phyloP scores from a whole-genome alignment of 2,329 filamentous ascomycete species.

The Phialemonium atrogriseum region DNA sequence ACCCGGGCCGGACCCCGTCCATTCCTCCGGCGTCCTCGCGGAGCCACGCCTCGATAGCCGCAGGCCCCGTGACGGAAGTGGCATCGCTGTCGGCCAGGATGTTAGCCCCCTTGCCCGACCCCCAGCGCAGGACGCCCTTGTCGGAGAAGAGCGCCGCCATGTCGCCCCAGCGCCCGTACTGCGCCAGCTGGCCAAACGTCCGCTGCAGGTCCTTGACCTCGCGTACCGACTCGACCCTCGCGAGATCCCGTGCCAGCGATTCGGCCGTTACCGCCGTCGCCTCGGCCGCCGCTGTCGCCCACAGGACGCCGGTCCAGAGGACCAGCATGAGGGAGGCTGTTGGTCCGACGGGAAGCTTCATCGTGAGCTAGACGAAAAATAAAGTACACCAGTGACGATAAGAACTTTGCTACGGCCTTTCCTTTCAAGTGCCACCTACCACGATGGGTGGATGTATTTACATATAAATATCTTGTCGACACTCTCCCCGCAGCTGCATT shows the following conservation, averaged over 20 bases:
- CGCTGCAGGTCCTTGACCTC: constrained; percentile 12
- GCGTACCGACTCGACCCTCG: constrained; percentile 10
- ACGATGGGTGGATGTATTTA: too few relatives aligned
- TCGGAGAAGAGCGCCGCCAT: constrained; percentile 12
- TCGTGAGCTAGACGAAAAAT: too few relatives aligned
- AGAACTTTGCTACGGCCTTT: too few relatives aligned
- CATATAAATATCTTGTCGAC: too few relatives aligned
- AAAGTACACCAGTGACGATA: too few relatives aligned
- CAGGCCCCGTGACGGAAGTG: constrained; percentile 4
- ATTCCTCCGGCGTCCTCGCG: constrained; percentile 8
- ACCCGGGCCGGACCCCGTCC: constrained; percentile 10
- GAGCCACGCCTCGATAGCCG: constrained; percentile 9
- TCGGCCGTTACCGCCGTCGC: too few relatives aligned
- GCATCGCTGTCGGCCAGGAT: constrained; percentile 5
- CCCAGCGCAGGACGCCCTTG: constrained; percentile 11
- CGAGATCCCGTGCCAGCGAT: constrained; percentile 6
- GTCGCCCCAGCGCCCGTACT: constrained; percentile 8
- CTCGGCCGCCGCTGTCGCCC: too few relatives aligned
- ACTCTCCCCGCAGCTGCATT: too few relatives aligned
- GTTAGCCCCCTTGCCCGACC: constrained; percentile 5
- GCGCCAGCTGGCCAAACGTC: constrained; percentile 9
- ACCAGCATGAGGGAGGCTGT: too few relatives aligned
- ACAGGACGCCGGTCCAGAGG: too few relatives aligned
- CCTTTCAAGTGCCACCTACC: too few relatives aligned
- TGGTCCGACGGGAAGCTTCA: too few relatives aligned